Conservation (phyloP, 768 basidiomycete species). For the Macrolepiota albuminosa region DNA sequence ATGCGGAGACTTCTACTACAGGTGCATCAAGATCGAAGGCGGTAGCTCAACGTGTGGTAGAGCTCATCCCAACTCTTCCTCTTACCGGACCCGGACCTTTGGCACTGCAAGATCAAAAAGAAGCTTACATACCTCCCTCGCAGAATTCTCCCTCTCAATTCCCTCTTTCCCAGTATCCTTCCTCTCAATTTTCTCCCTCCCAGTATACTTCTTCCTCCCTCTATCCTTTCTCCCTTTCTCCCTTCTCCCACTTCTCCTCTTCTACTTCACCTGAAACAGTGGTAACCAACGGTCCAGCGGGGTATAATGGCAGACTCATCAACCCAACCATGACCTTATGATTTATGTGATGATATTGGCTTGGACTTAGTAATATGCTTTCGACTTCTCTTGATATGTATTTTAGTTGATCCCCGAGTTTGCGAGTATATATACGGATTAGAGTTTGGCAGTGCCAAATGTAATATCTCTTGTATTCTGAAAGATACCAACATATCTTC, state of each 20-base stretch:
- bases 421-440: constrained; percentile 7
- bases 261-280: constrained; percentile 12
- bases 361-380: constrained; percentile 1
- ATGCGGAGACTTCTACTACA: constrained; percentile 44
- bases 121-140: constrained; percentile 3
- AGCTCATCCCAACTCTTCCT: constrained; percentile 73
- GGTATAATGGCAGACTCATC: neutral
- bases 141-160: neutral
- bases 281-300: constrained; percentile 1
- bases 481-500: neutral
- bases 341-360: constrained; percentile 8
- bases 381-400: constrained; percentile 9
- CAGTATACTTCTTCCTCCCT: neutral
- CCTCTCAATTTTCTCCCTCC: neutral
- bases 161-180: neutral
- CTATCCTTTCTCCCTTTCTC: neutral
- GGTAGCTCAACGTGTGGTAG: constrained; percentile 70
- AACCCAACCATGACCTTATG: constrained; percentile 1
- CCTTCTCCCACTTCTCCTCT: constrained; percentile 13
- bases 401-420: constrained; percentile 3
- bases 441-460: constrained; percentile 10
- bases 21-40: constrained; percentile 38
- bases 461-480: constrained; percentile 2
- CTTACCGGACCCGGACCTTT: constrained; percentile 45
- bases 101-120: constrained; percentile 4